Percentiles rank a stretch among this genome's conserved stretches.
phyloP scores from a whole-genome alignment of 164 flowering plant genomes.

The Berberis thunbergii region DNA sequence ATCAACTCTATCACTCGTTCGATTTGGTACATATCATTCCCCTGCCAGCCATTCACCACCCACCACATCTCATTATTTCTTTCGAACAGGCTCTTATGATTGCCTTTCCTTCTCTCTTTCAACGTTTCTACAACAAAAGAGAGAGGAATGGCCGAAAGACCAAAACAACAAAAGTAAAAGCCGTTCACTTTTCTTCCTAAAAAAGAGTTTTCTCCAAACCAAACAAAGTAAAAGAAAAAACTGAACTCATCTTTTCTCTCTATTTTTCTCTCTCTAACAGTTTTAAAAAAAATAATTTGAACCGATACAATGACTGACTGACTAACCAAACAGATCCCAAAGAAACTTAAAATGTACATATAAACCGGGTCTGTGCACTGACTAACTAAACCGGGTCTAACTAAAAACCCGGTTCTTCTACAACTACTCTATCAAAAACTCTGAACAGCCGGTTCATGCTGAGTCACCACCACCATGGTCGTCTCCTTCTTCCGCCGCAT shows the following conservation, averaged over 20 bases:
- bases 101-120: too few species aligned
- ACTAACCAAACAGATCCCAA: too few species aligned
- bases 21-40: background rate
- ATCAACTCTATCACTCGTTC: too few species aligned
- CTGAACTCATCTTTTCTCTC: too few species aligned
- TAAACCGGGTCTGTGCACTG: too few species aligned
- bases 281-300: too few species aligned
- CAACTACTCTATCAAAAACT: background rate
- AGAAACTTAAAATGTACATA: too few species aligned
- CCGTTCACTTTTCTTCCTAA: background rate
- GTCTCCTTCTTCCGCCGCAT: slow-evolving; percentile 59
- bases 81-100: background rate
- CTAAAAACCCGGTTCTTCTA: background rate
- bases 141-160: background rate
- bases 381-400: background rate
- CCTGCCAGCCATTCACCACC: background rate
- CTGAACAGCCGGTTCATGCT: background rate
- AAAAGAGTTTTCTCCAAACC: background rate
- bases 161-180: background rate
- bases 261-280: too few species aligned
- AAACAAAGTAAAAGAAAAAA: too few species aligned
- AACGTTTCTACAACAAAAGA: background rate
- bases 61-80: too few species aligned
- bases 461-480: slow-evolving; percentile 8
- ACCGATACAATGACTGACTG: too few species aligned